These are phyloP conservation scores for Fusarium sp. DNA, from an alignment of 2,329 filamentous ascomycete species.

Conservation along the genomic window DNA sequence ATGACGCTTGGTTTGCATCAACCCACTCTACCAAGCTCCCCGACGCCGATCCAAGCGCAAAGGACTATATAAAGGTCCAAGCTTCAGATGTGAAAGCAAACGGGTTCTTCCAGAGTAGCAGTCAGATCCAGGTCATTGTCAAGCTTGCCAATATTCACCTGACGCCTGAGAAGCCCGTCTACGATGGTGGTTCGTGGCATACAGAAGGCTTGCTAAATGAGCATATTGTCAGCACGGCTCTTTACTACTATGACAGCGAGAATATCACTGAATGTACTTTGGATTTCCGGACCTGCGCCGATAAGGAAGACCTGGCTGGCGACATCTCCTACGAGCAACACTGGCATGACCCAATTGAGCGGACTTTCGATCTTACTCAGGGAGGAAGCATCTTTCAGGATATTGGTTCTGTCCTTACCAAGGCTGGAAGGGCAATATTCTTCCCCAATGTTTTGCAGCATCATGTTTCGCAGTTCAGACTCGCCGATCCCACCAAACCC, in stretches of 20 bases:
- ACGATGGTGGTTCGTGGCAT: conserved; percentile 13
- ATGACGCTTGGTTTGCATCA: neutral
- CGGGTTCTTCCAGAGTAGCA: neutral
- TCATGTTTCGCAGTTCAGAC: neutral
- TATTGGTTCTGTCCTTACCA: neutral
- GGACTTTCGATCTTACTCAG: neutral
- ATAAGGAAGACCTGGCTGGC: neutral
- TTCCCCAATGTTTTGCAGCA: conserved; percentile 3
- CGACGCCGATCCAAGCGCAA: neutral
- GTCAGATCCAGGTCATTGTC: neutral
- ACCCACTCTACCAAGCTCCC: neutral
- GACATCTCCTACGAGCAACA: neutral
- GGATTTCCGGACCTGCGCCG: neutral
- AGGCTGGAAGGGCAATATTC: neutral
- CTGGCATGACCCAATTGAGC: neutral
- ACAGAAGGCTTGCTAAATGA: conserved; percentile 5
- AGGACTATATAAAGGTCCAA: neutral
- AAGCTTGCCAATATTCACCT: conserved; percentile 12
- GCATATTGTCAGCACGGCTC: conserved; percentile 1
- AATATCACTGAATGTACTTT: conserved; percentile 1
- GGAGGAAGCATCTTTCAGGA: neutral
- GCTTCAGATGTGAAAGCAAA: neutral
- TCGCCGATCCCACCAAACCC: neutral
- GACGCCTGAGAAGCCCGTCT: neutral
- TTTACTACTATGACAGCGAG: conserved; percentile 14